A percentile compares a stretch with the other conserved stretches of the same genome.
Conservation (phyloP, 2,329 filamentous ascomycete species). For the Stagonosporopsis chrysanthemi region DNA sequence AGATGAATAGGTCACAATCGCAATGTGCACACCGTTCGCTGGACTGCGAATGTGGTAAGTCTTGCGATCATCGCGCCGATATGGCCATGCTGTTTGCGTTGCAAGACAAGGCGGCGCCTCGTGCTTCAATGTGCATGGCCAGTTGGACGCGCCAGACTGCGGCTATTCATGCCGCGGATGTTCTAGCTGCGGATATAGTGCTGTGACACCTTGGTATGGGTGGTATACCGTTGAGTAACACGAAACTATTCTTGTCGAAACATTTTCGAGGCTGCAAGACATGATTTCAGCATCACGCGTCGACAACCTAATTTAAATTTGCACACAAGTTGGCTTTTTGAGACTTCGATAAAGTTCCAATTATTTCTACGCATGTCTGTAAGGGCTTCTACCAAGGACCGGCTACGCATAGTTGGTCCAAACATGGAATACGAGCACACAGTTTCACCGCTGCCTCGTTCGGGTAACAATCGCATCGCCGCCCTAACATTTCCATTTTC, state of each 20-base stretch:
- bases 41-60: not conserved
- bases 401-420: too few species aligned
- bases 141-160: not conserved
- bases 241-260: not conserved
- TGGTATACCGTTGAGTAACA: not conserved
- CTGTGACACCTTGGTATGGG: not conserved
- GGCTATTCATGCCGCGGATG: not conserved
- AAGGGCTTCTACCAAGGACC: too few species aligned
- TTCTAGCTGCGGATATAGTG: not conserved
- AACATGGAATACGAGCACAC: too few species aligned
- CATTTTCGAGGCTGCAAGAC: not conserved
- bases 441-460: too few species aligned
- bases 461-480: too few species aligned
- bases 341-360: not conserved
- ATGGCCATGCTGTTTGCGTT: not conserved
- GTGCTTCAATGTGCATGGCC: not conserved
- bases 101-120: not conserved
- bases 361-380: not conserved
- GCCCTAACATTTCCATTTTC: too few species aligned
- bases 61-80: not conserved
- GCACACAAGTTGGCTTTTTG: not conserved
- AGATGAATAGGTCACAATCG: not conserved
- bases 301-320: not conserved
- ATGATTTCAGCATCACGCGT: not conserved
- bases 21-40: not conserved